Percentiles rank a stretch among this genome's conserved stretches.
Conservation (phyloP, 139 green algal genomes). For the Chlamydomonas urium region DNA sequence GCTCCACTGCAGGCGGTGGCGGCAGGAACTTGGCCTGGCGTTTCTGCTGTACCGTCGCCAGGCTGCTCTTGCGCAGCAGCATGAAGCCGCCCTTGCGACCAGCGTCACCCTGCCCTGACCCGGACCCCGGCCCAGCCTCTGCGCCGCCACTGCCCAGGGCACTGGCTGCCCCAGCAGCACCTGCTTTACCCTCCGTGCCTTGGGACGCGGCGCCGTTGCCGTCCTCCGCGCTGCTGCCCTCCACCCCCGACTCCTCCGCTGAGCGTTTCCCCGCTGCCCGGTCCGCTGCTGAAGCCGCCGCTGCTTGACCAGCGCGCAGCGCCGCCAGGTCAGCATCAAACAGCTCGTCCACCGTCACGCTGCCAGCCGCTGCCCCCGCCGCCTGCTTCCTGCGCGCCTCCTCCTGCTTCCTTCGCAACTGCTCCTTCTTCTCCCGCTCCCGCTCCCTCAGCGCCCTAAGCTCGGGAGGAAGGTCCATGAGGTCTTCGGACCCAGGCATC, state of each 20-base stretch:
- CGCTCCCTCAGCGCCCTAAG: background rate
- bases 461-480: background rate
- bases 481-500: no score
- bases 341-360: background rate
- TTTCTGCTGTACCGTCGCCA: background rate
- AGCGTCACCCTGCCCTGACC: background rate
- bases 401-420: background rate
- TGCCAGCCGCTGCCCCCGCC: background rate
- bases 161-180: background rate
- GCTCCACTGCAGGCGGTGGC: background rate
- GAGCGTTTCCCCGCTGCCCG: background rate
- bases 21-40: slow-evolving; percentile 16
- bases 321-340: slow-evolving; percentile 8
- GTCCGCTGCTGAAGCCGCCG: background rate
- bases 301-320: background rate
- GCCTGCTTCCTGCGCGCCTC: background rate
- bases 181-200: no score
- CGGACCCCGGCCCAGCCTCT: no score
- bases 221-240: no score
- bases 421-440: slow-evolving; percentile 5
- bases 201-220: no score
- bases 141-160: background rate
- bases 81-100: background rate
- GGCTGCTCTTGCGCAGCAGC: slow-evolving; percentile 4
- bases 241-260: background rate